phyloP scores from a whole-genome alignment of 495 filamentous ascomycete species.

The Clohesyomyces aquaticus region DNA sequence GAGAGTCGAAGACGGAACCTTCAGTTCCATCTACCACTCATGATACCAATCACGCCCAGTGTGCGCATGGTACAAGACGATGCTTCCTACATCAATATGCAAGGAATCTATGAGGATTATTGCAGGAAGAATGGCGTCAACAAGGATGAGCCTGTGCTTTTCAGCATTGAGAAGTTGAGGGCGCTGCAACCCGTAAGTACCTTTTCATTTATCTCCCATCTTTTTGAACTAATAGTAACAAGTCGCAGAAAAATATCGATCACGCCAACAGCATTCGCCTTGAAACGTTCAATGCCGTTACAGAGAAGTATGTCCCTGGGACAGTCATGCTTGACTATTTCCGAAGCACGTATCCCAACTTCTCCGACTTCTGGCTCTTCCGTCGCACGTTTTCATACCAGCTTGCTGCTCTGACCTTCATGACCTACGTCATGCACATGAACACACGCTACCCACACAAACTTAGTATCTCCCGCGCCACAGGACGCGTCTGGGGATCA shows the following conservation, averaged over 20 bases:
- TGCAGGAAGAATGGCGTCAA: slow-evolving; percentile 81
- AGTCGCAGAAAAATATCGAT: slow-evolving; percentile 52
- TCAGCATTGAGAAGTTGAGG: slow-evolving; percentile 90
- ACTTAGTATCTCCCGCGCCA: slow-evolving; percentile 83
- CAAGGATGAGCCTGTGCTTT: slow-evolving; percentile 94
- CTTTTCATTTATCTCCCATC: background rate
- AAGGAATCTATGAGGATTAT: slow-evolving; percentile 93
- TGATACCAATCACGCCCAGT: slow-evolving; percentile 90
- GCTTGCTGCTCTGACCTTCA: slow-evolving; percentile 93
- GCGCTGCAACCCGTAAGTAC: slow-evolving; percentile 54
- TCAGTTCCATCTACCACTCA: slow-evolving; percentile 91
- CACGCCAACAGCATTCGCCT: slow-evolving; percentile 68
- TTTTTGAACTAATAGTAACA: slow-evolving; percentile 4
- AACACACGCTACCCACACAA: slow-evolving; percentile 92
- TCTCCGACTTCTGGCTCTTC: slow-evolving; percentile 96
- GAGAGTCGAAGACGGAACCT: slow-evolving; percentile 91
- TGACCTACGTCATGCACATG: slow-evolving; percentile 98
- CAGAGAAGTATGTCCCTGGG: slow-evolving; percentile 84
- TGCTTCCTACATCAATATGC: slow-evolving; percentile 88
- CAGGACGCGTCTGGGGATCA: slow-evolving; percentile 94
- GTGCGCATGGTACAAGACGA: slow-evolving; percentile 95
- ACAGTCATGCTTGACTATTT: slow-evolving; percentile 86
- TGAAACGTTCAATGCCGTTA: slow-evolving; percentile 88
- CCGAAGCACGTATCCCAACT: slow-evolving; percentile 84
- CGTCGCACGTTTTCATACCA: slow-evolving; percentile 94